These are phyloP conservation scores for Mortierella sp. DNA, from an alignment of 371 early-diverging fungal genomes.

Conservation along the genomic window DNA sequence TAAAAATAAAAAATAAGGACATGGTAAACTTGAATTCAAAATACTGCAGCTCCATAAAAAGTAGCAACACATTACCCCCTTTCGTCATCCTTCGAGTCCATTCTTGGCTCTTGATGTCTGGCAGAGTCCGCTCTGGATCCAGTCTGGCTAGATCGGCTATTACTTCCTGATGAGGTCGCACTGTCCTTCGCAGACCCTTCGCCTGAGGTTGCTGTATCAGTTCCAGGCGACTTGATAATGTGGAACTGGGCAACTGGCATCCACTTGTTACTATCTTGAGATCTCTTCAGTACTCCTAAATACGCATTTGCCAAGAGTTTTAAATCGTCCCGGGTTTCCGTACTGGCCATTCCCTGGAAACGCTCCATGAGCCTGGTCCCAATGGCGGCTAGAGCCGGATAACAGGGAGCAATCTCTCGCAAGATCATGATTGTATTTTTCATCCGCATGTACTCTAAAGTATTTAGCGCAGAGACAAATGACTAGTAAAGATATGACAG, in stretches of 20 bases:
- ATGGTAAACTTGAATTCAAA: too few species aligned
- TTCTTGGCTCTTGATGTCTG: not conserved
- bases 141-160: not conserved
- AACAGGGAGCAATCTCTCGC: constrained; percentile 71
- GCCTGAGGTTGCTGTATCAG: not conserved
- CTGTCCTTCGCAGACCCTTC: not conserved
- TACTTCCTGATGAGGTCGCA: not conserved
- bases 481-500: not conserved
- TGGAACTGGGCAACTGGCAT: constrained; percentile 41
- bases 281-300: constrained; percentile 37
- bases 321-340: constrained; percentile 64
- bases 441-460: constrained; percentile 77
- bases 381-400: constrained; percentile 69
- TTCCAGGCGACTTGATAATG: not conserved
- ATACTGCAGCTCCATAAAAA: not conserved
- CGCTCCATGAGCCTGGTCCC: constrained; percentile 57
- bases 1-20: too few species aligned
- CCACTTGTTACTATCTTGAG: constrained; percentile 28
- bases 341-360: constrained; percentile 46
- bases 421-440: constrained; percentile 82
- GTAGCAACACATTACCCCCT: constrained; percentile 13
- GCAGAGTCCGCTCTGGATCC: not conserved
- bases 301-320: constrained; percentile 62
- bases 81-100: constrained; percentile 11
- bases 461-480: constrained; percentile 60